A percentile compares a stretch with the other conserved stretches of the same genome.
Evolutionary conservation across 2,329 filamentous ascomycete genomes (phyloP).

Genomic region (Sodiomyces alkalinus): DNA sequence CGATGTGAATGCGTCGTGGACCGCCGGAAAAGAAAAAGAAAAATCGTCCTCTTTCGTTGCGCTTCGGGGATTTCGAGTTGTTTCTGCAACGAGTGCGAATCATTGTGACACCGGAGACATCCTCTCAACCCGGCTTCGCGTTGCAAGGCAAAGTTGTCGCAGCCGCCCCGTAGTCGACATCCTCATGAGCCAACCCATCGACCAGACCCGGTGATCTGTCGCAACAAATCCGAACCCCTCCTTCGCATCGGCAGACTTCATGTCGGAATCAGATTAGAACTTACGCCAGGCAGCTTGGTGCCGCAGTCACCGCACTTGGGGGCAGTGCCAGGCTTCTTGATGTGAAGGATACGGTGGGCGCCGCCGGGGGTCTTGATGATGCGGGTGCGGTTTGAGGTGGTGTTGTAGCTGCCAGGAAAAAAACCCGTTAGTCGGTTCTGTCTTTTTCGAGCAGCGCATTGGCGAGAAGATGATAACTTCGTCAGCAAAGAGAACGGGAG

Average conservation of each 20-base stretch:
- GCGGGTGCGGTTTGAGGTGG: conserved; percentile 90
- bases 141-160: too few species aligned
- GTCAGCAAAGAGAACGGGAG: background rate
- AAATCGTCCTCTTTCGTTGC: too few species aligned
- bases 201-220: too few species aligned
- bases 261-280: conserved; percentile 25
- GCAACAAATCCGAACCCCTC: too few species aligned
- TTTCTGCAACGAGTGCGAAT: too few species aligned
- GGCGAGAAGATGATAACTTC: background rate
- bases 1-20: too few species aligned
- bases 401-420: conserved; percentile 87
- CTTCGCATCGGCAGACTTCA: too few species aligned
- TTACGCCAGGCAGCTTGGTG: conserved; percentile 93
- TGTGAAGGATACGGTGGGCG: conserved; percentile 89
- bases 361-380: conserved; percentile 94
- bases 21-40: background rate
- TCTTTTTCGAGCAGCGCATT: background rate
- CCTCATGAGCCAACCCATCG: too few species aligned
- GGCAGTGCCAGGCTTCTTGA: conserved; percentile 97
- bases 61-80: too few species aligned
- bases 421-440: conserved; percentile 8
- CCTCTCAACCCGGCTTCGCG: too few species aligned
- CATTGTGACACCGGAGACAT: too few species aligned
- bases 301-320: conserved; percentile 99
- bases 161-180: background rate